Evolutionary conservation across 2,329 filamentous ascomycete species (phyloP), one percentile per base, ranked within the genome.

Genomic region (Hypoxylon sp.): DNA sequence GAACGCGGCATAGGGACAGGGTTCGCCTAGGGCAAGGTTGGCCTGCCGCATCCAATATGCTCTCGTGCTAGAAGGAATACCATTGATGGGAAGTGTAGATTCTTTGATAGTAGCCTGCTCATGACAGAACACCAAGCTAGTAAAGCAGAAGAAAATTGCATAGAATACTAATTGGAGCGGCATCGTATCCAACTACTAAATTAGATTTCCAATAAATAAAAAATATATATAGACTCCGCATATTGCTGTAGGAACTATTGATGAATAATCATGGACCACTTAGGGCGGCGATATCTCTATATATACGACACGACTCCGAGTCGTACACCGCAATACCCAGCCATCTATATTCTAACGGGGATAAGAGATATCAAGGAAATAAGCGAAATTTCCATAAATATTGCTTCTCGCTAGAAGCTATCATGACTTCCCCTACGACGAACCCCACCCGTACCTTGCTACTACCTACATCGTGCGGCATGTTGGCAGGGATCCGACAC

Each of bases 1-100:
- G 71, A 87, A 88, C 5, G 85, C 82, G 5, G 78, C 81, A 65
- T 84, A 86, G 0, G 84, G 84, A 70, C 85, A 88, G 2, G 85
- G 83, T 0, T 80, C 75, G n/a, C 73, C 69, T 3, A 87, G 77
- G 0, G 81, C 82, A 23, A 78, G 70, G 62, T 82, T 84, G 16
- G 84, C 83, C 32, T 77, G 73, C 16, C 83, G 79, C 82, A 88
- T 87, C 84, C 85, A 87, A 71, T 84, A 73, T 1, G 78, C 78
- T 21, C 83, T 77, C 7, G 78, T 82, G 32, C 73, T 71, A 59
- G 76, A 76, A 1, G 80, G 72, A 3, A 74, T 39, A 16, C 63
- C 63, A 37, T 72, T 59, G 50, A 62, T 61, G 6, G 67, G 14
- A n/a, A 61, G 30, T 37, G 47, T 62, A 12, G 55, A 19, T 41